phyloP scores from a whole-genome alignment of 192 early-diverging fungal genomes.

The Podila horticola region DNA sequence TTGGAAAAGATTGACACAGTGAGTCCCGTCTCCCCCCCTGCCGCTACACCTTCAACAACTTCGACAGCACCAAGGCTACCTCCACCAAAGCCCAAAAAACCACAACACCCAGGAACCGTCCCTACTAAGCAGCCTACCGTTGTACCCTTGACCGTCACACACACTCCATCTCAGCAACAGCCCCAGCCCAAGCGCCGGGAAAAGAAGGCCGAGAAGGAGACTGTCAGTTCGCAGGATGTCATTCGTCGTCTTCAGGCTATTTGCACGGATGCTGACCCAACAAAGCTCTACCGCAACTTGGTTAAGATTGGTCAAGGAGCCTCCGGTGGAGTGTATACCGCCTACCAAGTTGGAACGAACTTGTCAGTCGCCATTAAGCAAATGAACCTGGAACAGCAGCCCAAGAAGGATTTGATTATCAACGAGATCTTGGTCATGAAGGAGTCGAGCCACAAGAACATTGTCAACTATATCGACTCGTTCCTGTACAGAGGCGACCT shows the following conservation, averaged over 20 bases:
- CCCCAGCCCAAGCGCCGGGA: slow-evolving; percentile 34
- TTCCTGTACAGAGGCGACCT: slow-evolving; percentile 82
- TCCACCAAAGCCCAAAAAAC: slow-evolving; percentile 48
- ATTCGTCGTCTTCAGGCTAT: slow-evolving; percentile 84
- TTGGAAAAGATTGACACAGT: slow-evolving; percentile 25
- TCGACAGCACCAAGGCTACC: slow-evolving; percentile 37
- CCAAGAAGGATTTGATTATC: slow-evolving; percentile 96
- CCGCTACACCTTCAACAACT: slow-evolving; percentile 16
- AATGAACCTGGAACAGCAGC: slow-evolving; percentile 96
- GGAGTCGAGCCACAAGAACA: slow-evolving; percentile 79
- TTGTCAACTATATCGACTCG: slow-evolving; percentile 87
- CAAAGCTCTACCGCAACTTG: slow-evolving; percentile 82
- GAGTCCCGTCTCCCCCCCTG: slow-evolving; percentile 16
- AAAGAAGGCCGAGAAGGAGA: slow-evolving; percentile 64
- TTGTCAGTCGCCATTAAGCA: slow-evolving; percentile 94
- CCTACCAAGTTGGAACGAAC: slow-evolving; percentile 75
- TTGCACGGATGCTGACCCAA: slow-evolving; percentile 91
- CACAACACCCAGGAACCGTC: slow-evolving; percentile 37
- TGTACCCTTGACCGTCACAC: not conserved
- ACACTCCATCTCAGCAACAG: not conserved
- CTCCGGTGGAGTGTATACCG: slow-evolving; percentile 92
- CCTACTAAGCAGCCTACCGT: slow-evolving; percentile 1
- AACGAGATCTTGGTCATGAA: slow-evolving; percentile 94
- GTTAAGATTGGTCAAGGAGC: slow-evolving; percentile 94
- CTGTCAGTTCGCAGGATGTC: slow-evolving; percentile 72